Evolutionary conservation across 208 protist species (phyloP).

Genomic region (Acanthamoeba castellanii): DNA sequence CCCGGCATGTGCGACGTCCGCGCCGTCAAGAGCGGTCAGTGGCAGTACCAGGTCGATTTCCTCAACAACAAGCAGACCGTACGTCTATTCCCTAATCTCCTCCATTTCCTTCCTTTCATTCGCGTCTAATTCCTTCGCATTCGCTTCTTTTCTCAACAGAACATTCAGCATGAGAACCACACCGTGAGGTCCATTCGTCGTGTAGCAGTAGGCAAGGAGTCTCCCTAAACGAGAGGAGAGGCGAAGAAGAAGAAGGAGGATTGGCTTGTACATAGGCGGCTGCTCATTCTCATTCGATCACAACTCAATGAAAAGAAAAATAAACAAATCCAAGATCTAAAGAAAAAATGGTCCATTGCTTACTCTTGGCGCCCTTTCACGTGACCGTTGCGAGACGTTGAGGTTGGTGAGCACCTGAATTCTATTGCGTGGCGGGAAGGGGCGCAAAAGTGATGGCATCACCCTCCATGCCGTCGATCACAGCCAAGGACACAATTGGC

Average conservation of each 20-base stretch:
- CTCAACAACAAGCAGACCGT: conserved; percentile 62
- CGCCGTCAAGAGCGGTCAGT: conserved; percentile 51
- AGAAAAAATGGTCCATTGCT: too few species aligned
- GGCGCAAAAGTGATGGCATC: neutral
- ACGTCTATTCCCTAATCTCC: neutral
- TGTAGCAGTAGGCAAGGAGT: neutral
- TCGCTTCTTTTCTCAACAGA: conserved; percentile 8
- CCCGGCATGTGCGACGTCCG: conserved; percentile 68
- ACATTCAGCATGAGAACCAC: conserved; percentile 71
- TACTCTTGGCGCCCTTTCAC: neutral
- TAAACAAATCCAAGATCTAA: too few species aligned
- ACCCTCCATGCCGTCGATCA: neutral
- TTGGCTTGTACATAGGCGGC: conserved; percentile 2
- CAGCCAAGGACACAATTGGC: neutral
- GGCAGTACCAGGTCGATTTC: conserved; percentile 74
- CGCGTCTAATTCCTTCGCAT: neutral
- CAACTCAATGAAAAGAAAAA: neutral
- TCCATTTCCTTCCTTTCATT: neutral
- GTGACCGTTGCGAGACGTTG: neutral
- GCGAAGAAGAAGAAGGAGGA: neutral
- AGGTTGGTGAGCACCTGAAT: too few species aligned
- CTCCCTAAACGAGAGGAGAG: too few species aligned
- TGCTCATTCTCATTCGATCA: neutral
- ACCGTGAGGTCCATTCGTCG: conserved; percentile 52
- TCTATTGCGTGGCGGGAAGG: neutral